Evolutionary conservation across 495 filamentous ascomycete species (phyloP).

Genomic region (Annulohypoxylon stygium): DNA sequence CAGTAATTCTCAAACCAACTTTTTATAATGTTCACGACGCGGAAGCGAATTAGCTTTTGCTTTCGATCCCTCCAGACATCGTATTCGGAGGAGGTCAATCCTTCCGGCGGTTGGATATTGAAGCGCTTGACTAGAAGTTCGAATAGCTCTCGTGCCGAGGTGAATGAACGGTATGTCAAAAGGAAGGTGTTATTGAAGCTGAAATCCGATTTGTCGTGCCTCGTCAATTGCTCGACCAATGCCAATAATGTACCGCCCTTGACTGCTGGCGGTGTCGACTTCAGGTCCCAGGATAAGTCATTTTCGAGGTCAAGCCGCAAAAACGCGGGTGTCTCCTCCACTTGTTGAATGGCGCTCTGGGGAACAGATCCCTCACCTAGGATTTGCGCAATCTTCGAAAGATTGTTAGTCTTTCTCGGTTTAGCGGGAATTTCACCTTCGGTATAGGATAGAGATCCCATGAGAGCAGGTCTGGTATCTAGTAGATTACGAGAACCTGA

Average conservation of each 20-base stretch:
- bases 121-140: slow-evolving; percentile 92
- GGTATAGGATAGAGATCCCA: slow-evolving; percentile 74
- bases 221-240: slow-evolving; percentile 94
- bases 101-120: slow-evolving; percentile 91
- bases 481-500: slow-evolving; percentile 59
- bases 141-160: slow-evolving; percentile 88
- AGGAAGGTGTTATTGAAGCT: slow-evolving; percentile 98
- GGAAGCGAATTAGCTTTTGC: slow-evolving; percentile 93
- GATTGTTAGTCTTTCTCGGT: slow-evolving; percentile 71
- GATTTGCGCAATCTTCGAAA: slow-evolving; percentile 87
- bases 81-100: slow-evolving; percentile 78
- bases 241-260: slow-evolving; percentile 91
- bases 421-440: slow-evolving; percentile 71
- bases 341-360: slow-evolving; percentile 62
- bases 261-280: slow-evolving; percentile 75
- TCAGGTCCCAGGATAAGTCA: slow-evolving; percentile 90
- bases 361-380: slow-evolving; percentile 86
- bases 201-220: slow-evolving; percentile 95
- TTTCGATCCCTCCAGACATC: slow-evolving; percentile 93
- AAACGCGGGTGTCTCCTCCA: slow-evolving; percentile 84
- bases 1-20: slow-evolving; percentile 98
- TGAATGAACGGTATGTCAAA: slow-evolving; percentile 96
- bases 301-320: slow-evolving; percentile 89
- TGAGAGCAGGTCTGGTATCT: slow-evolving; percentile 53
- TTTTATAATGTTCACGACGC: slow-evolving; percentile 97